Conservation (phyloP, 2,329 filamentous ascomycete genomes). For the Alternaria arborescens region DNA sequence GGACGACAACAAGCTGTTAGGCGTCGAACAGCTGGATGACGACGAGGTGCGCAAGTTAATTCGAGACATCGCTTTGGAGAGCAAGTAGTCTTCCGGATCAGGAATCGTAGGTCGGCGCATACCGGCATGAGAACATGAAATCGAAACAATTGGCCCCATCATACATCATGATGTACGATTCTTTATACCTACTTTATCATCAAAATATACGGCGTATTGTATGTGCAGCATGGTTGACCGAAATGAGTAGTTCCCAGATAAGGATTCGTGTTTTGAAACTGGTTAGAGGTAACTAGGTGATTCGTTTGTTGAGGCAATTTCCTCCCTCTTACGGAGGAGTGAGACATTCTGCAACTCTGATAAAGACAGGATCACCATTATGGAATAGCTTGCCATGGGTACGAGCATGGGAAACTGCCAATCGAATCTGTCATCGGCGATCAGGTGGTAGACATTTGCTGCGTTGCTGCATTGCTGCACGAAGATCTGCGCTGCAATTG, state of each 20-base stretch:
- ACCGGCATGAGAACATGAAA: neutral
- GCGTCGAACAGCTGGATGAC: constrained; percentile 6
- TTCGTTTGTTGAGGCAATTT: neutral
- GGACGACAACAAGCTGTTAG: constrained; percentile 12
- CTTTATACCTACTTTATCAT: too few relatives aligned
- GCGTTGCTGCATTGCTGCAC: neutral
- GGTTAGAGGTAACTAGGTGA: neutral
- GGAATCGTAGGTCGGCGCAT: neutral
- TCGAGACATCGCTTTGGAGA: constrained; percentile 1
- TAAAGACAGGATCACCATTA: neutral
- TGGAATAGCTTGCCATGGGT: neutral
- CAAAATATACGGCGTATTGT: neutral
- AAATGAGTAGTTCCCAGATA: neutral
- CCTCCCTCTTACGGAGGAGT: neutral
- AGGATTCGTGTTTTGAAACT: neutral
- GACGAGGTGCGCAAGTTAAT: constrained; percentile 8
- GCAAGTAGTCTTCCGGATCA: neutral
- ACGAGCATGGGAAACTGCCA: neutral
- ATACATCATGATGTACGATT: neutral
- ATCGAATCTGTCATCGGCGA: neutral
- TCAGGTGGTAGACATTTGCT: neutral
- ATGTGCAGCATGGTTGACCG: neutral
- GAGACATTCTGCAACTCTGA: neutral
- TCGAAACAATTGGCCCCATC: neutral
- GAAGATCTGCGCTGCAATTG: neutral